Evolutionary conservation across 2,329 filamentous ascomycete species (phyloP).

Genomic region (Oidium heveae): DNA sequence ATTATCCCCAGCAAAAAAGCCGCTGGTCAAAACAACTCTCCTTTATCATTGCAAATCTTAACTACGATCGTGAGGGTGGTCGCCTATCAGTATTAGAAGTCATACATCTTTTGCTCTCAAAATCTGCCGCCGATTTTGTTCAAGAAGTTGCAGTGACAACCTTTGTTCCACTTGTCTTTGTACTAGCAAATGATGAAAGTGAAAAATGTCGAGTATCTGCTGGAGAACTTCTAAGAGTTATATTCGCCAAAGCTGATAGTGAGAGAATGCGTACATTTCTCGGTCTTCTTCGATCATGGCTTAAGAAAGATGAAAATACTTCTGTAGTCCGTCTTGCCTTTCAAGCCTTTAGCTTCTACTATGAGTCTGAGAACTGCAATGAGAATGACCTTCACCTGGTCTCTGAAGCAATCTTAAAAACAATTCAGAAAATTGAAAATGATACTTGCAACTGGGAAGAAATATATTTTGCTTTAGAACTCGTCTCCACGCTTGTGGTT

Average conservation of each 20-base stretch:
- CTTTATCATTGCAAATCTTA: slow-evolving; percentile 74
- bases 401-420: slow-evolving; percentile 24
- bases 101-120: slow-evolving; percentile 61
- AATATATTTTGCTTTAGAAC: slow-evolving; percentile 45
- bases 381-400: slow-evolving; percentile 32
- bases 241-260: slow-evolving; percentile 54
- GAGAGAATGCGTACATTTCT: slow-evolving; percentile 49
- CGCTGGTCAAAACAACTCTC: slow-evolving; percentile 72
- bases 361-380: slow-evolving; percentile 36
- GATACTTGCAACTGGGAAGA: slow-evolving; percentile 40
- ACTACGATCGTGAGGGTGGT: slow-evolving; percentile 72
- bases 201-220: slow-evolving; percentile 66
- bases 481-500: slow-evolving; percentile 41
- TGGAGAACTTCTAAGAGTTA: slow-evolving; percentile 50
- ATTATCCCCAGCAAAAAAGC: slow-evolving; percentile 79
- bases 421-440: slow-evolving; percentile 27
- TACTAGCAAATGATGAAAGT: slow-evolving; percentile 71
- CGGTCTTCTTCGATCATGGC: slow-evolving; percentile 45
- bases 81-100: slow-evolving; percentile 84
- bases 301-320: slow-evolving; percentile 47
- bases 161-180: slow-evolving; percentile 67
- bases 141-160: slow-evolving; percentile 60
- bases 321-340: slow-evolving; percentile 49
- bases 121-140: slow-evolving; percentile 57
- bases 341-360: slow-evolving; percentile 61